Evolutionary conservation across 2,329 filamentous ascomycete species (phyloP).

Genomic region (Bimuria novae-zelandiae): DNA sequence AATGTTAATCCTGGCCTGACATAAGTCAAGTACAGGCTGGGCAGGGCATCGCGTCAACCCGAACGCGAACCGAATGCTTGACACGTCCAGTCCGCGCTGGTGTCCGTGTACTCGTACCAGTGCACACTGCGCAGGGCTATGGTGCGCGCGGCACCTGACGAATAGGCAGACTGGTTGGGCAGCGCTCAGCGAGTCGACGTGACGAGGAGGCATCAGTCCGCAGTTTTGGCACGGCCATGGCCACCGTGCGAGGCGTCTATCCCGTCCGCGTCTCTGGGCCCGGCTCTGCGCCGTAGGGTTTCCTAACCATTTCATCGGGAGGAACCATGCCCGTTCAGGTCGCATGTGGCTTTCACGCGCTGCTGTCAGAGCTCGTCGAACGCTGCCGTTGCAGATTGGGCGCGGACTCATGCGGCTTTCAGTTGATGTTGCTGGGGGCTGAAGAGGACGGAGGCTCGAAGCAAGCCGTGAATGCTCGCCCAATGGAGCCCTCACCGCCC

Average conservation of each 20-base stretch:
- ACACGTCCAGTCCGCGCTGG: constrained; percentile 10
- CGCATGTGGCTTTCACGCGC: constrained; percentile 17
- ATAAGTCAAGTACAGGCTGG: constrained; percentile 17
- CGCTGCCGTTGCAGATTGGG: constrained; percentile 2
- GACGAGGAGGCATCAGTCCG: constrained; percentile 1
- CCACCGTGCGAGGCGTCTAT: constrained; percentile 5
- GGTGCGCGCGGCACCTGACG: constrained; percentile 2
- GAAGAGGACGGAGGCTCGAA: neutral
- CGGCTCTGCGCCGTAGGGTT: constrained; percentile 9
- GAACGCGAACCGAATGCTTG: constrained; percentile 32
- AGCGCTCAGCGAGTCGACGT: neutral
- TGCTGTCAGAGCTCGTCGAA: constrained; percentile 12
- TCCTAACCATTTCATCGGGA: constrained; percentile 5
- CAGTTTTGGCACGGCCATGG: constrained; percentile 4
- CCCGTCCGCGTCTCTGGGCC: constrained; percentile 9
- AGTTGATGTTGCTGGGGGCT: constrained; percentile 6
- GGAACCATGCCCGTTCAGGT: constrained; percentile 13
- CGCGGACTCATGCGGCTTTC: constrained; percentile 14
- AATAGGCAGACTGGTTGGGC: constrained; percentile 19
- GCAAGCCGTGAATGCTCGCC: constrained; percentile 11
- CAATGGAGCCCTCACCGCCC: constrained; percentile 8
- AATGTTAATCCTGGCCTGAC: constrained; percentile 22
- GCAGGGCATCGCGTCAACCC: constrained; percentile 8
- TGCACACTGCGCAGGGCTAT: too few relatives aligned
- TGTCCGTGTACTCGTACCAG: constrained; percentile 11